A percentile compares a stretch with the other conserved stretches of the same genome.
phyloP scores from a whole-genome alignment of 352 stramenopile species.

The Globisporangium cederbergense region DNA sequence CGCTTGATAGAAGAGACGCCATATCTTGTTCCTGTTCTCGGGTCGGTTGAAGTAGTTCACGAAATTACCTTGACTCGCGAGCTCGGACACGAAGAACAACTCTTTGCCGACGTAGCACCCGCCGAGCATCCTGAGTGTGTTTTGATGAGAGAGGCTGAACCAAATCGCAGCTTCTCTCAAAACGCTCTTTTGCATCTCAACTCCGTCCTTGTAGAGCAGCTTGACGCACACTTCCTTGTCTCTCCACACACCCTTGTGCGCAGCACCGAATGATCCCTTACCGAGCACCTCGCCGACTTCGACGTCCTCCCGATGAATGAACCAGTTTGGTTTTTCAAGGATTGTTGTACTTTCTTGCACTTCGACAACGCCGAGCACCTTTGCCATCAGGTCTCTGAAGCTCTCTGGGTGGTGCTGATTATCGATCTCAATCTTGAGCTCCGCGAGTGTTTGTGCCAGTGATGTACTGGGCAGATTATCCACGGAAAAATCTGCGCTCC shows the following conservation, averaged over 20 bases:
- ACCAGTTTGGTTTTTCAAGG: constrained; percentile 13
- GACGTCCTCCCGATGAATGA: constrained; percentile 25
- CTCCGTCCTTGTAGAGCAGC: constrained; percentile 20
- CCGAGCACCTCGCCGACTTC: constrained; percentile 22
- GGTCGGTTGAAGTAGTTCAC: background rate
- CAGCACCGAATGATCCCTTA: constrained; percentile 14
- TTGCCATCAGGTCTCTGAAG: no score
- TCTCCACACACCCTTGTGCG: constrained; percentile 27
- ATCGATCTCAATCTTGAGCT: background rate
- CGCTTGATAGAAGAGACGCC: constrained; percentile 20
- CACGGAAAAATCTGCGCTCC: background rate
- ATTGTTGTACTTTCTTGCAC: background rate
- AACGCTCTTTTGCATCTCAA: constrained; percentile 21
- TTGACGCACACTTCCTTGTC: constrained; percentile 36
- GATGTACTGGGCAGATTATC: background rate
- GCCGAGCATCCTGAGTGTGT: constrained; percentile 34
- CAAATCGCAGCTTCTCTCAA: constrained; percentile 35
- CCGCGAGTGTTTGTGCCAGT: background rate
- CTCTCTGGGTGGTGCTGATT: no score
- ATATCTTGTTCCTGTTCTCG: constrained; percentile 16
- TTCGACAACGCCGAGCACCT: no score
- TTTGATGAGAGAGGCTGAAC: constrained; percentile 28
- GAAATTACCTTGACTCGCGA: background rate
- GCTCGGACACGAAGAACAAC: constrained; percentile 19
- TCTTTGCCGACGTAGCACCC: constrained; percentile 35